Base-by-base conservation (phyloP, 2,329 filamentous ascomycete genomes). In the Fusarium siculi region DNA sequence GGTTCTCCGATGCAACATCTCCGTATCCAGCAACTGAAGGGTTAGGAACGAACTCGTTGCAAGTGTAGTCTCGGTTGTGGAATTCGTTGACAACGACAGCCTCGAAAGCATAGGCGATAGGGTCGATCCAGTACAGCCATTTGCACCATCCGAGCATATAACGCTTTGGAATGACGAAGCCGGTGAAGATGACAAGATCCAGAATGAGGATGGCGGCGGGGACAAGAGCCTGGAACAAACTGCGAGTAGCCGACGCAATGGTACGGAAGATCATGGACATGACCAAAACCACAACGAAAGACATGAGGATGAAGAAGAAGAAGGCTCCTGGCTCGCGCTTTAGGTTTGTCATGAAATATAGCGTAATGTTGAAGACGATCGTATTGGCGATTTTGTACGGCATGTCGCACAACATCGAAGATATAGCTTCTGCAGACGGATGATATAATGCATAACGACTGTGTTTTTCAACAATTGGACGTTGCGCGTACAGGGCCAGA, bases 391-490 rank as follows among this genome's bases (percentile, higher is more conserved):
- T 82, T 74, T 83, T 97, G 82, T 94, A 94, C 0, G 95, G 95
- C 82, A 97, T 83, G 76, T 98, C 95, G 70, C 90, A 92, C 36
- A 97, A 82, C 92, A 97, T 96, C 15, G 93, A 96, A 0, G 93
- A 90, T 66, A 94, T 87, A n/a, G 94, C 93, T 86, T 98, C 95
- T 21, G 94, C 93, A 15, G 93, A 95, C 0, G 95, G 94, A 78
- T 97, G 95, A 77, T 97, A 97, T 23, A 97, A 87, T 23, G 95
- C 94, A 80, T 97, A 97, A 65, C 93, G 90, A 63, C 88, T 85
- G 76, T 98, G 95, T 80, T 97, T 97, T 80, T 97, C 94, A 68
- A 98, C 94, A 76, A 97, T 97, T 3, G 93, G 93, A 42, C 95
- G 92, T 88, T 97, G 95, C 5, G 93, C 90, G 79, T 96, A 98